Evolutionary conservation across 352 stramenopile species (phyloP).

Genomic region (Pseudoperonospora humuli): DNA sequence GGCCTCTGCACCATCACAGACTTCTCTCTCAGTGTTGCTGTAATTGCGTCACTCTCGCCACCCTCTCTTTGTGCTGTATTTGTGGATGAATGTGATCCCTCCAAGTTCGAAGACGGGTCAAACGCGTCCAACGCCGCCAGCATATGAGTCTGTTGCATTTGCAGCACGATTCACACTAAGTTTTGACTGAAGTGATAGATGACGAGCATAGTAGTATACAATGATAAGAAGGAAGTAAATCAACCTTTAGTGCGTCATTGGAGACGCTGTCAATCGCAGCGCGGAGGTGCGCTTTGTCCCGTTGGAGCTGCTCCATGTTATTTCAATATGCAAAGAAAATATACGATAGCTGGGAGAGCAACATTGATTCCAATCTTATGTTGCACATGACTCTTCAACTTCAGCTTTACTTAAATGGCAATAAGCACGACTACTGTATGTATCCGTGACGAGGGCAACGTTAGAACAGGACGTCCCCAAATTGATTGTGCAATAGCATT

Average conservation of each 20-base stretch:
- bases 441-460: not conserved
- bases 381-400: not conserved
- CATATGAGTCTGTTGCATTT: conserved; percentile 57
- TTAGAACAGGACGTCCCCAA: conserved; percentile 49
- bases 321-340: conserved; percentile 1
- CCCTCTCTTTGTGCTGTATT: conserved; percentile 1
- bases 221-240: not conserved
- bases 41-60: conserved; percentile 41
- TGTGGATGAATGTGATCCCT: not conserved
- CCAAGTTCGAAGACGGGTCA: conserved; percentile 4
- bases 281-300: conserved; percentile 30
- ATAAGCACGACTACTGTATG: not conserved
- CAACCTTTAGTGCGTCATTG: conserved; percentile 31
- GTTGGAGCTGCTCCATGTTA: conserved; percentile 31
- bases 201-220: not conserved
- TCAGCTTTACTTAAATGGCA: not conserved
- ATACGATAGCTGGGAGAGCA: not conserved
- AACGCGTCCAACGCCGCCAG: conserved; percentile 48
- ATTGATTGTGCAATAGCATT: conserved; percentile 40
- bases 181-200: not conserved
- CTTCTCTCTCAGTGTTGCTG: conserved; percentile 35
- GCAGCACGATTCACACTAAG: conserved; percentile 11
- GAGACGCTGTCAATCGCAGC: conserved; percentile 27
- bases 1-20: conserved; percentile 34
- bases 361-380: not conserved